Evolutionary conservation across 2,329 filamentous ascomycete genomes (phyloP).

Genomic region (Fusarium fracticaudum): DNA sequence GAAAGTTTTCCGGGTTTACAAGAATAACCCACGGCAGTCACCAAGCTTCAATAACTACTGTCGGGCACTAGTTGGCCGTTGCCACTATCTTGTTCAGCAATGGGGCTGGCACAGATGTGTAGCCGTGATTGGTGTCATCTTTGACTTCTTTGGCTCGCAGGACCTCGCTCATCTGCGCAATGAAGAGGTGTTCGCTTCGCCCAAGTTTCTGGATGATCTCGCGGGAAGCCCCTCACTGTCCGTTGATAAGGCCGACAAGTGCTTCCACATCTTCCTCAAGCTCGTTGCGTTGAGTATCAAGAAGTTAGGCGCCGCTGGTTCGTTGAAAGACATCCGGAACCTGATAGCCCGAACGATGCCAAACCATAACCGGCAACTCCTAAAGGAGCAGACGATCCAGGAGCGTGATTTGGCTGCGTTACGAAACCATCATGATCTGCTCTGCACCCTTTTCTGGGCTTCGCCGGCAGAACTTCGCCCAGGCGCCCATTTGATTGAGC

Average conservation of each 20-base stretch:
- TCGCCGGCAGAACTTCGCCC: slow-evolving; percentile 65
- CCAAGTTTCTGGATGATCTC: slow-evolving; percentile 68
- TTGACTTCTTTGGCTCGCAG: slow-evolving; percentile 74
- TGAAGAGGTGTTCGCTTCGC: slow-evolving; percentile 70
- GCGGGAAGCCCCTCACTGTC: slow-evolving; percentile 56
- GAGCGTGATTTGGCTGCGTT: slow-evolving; percentile 71
- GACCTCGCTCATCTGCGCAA: slow-evolving; percentile 71
- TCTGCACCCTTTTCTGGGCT: slow-evolving; percentile 74
- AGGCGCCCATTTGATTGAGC: slow-evolving; percentile 63
- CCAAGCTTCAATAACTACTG: slow-evolving; percentile 74
- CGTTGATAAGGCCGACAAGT: slow-evolving; percentile 65
- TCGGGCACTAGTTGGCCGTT: slow-evolving; percentile 66
- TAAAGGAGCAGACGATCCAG: slow-evolving; percentile 69
- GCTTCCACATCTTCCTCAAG: slow-evolving; percentile 75
- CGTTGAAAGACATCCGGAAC: slow-evolving; percentile 68
- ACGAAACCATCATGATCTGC: slow-evolving; percentile 74
- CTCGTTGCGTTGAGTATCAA: slow-evolving; percentile 67
- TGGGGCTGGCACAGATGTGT: slow-evolving; percentile 73
- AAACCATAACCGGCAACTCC: slow-evolving; percentile 72
- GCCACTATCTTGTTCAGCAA: slow-evolving; percentile 69
- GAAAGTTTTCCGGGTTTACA: slow-evolving; percentile 67
- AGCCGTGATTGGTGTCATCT: slow-evolving; percentile 67
- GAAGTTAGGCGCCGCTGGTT: slow-evolving; percentile 57
- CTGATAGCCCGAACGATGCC: slow-evolving; percentile 69
- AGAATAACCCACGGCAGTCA: slow-evolving; percentile 62